Percentiles rank a stretch among this genome's conserved stretches.
These are phyloP conservation scores for Penicillium maclennaniae DNA, from an alignment of 495 filamentous ascomycete genomes.

Conservation along the genomic window DNA sequence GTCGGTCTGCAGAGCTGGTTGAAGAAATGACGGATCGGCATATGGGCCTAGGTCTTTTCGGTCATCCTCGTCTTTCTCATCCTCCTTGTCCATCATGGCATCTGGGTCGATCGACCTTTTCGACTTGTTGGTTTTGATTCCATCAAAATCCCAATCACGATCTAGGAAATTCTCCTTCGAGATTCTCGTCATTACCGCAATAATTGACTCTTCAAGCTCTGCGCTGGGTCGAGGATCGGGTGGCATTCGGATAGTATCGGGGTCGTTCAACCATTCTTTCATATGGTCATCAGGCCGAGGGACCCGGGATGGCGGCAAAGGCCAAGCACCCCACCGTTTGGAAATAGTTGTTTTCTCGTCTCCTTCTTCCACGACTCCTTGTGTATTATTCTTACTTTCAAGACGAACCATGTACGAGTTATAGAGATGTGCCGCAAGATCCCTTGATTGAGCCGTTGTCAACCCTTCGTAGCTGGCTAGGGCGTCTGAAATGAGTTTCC, in stretches of 20 bases:
- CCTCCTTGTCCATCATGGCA: slow-evolving; percentile 8
- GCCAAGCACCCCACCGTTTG: slow-evolving; percentile 75
- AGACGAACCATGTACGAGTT: slow-evolving; percentile 63
- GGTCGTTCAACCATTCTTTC: slow-evolving; percentile 40
- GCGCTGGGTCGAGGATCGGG: slow-evolving; percentile 48
- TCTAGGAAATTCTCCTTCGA: slow-evolving; percentile 59
- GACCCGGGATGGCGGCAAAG: slow-evolving; percentile 55
- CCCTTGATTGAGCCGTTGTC: slow-evolving; percentile 52
- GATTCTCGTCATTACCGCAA: slow-evolving; percentile 55
- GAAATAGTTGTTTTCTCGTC: slow-evolving; percentile 31
- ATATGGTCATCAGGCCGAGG: slow-evolving; percentile 52
- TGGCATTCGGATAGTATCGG: slow-evolving; percentile 42
- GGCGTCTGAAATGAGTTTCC: slow-evolving; percentile 53
- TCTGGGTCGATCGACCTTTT: slow-evolving; percentile 1
- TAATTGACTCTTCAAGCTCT: slow-evolving; percentile 62
- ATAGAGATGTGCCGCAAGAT: slow-evolving; percentile 74
- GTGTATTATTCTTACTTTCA: slow-evolving; percentile 29
- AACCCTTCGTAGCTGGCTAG: slow-evolving; percentile 32
- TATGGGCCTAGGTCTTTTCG: neutral
- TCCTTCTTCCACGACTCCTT: slow-evolving; percentile 17
- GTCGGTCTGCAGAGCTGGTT: slow-evolving; percentile 49
- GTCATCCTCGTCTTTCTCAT: slow-evolving; percentile 11
- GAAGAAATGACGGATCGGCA: slow-evolving; percentile 18
- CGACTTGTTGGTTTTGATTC: neutral
- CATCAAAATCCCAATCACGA: slow-evolving; percentile 30